Percentiles rank a stretch among this genome's conserved stretches.
Conservation (phyloP, 257 asterid genomes). For the Solanum commersonii region DNA sequence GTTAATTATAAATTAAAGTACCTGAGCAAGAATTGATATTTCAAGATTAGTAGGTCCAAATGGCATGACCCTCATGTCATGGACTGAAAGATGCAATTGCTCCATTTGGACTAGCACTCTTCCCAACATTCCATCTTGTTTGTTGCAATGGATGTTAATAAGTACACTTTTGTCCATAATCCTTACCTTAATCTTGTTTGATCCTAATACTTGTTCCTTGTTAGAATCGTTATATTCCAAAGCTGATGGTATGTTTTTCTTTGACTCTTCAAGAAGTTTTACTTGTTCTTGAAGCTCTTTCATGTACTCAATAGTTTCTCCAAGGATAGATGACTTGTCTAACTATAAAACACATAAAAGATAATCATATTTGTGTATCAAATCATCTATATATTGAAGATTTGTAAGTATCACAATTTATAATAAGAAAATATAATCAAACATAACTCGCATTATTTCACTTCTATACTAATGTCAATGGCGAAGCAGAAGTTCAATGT, state of each 20-base stretch:
- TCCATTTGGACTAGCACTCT: slow-evolving; percentile 30
- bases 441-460: not conserved
- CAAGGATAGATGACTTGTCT: slow-evolving; percentile 22
- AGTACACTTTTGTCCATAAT: slow-evolving; percentile 24
- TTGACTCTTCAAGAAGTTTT: slow-evolving; percentile 21
- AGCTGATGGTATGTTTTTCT: not conserved
- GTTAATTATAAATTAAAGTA: not conserved
- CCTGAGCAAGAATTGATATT: slow-evolving; percentile 49
- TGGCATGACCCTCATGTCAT: slow-evolving; percentile 42
- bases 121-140: slow-evolving; percentile 17
- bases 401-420: not conserved
- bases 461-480: not conserved
- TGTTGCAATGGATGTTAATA: slow-evolving; percentile 33
- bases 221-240: not conserved
- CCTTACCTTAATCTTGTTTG: slow-evolving; percentile 25
- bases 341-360: not conserved
- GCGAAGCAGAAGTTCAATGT: not conserved
- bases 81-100: slow-evolving; percentile 24
- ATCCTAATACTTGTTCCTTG: not conserved
- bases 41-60: slow-evolving; percentile 36
- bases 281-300: slow-evolving; percentile 43
- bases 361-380: not conserved
- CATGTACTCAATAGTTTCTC: slow-evolving; percentile 14
- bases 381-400: too few species aligned
- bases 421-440: not conserved